phyloP scores from a whole-genome alignment of 2,329 filamentous ascomycete species.

The Sclerotinia spermophila region DNA sequence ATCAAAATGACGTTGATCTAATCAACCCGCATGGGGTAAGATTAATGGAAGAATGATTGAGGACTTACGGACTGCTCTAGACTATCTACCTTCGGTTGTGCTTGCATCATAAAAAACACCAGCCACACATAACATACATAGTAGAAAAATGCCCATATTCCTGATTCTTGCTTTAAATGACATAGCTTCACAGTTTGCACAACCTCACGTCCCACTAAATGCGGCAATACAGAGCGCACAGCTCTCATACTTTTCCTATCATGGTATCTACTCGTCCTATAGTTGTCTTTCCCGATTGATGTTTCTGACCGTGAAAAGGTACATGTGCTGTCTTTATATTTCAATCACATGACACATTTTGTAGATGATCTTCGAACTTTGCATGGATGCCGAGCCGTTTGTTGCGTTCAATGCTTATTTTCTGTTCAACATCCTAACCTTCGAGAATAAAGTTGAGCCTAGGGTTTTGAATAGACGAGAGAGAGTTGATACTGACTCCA shows the following conservation, averaged over 20 bases:
- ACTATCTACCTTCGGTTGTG: too few relatives aligned
- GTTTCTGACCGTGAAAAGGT: not conserved
- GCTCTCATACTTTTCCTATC: not conserved
- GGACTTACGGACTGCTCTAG: not conserved
- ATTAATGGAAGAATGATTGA: not conserved
- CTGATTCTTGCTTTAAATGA: slow-evolving; percentile 1
- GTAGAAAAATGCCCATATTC: slow-evolving; percentile 6
- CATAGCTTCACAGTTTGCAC: not conserved
- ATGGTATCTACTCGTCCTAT: not conserved
- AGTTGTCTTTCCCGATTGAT: not conserved
- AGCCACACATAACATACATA: not conserved
- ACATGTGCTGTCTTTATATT: not conserved
- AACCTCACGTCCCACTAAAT: not conserved
- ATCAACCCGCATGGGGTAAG: not conserved
- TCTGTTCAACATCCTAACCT: too few relatives aligned
- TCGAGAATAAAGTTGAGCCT: too few relatives aligned
- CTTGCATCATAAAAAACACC: not conserved
- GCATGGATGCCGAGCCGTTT: not conserved
- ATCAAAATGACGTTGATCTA: not conserved
- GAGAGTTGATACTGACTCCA: too few relatives aligned
- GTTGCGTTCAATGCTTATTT: too few relatives aligned
- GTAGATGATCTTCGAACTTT: not conserved
- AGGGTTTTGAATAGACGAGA: too few relatives aligned
- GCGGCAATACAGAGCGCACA: not conserved
- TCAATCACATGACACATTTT: not conserved